Evolutionary conservation across 768 basidiomycete species (phyloP).

Genomic region (Guyanaporus albipodus): DNA sequence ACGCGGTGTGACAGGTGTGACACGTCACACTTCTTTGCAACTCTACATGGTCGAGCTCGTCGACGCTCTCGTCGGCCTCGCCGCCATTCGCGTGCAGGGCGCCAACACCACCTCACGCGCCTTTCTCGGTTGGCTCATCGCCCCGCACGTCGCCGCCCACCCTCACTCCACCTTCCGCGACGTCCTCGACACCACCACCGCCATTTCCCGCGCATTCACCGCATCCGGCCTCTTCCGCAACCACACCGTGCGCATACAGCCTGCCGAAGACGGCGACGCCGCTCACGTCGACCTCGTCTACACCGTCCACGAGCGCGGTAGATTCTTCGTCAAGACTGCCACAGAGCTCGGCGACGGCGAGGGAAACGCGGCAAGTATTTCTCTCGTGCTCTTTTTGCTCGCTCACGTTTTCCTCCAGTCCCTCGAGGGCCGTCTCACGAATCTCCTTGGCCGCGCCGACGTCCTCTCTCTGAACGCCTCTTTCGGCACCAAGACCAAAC

Average conservation of each 20-base stretch:
- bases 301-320: constrained; percentile 68
- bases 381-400: not conserved
- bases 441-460: constrained; percentile 91
- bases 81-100: constrained; percentile 79
- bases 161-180: constrained; percentile 46
- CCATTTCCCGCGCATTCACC: constrained; percentile 60
- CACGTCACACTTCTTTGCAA: constrained; percentile 9
- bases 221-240: constrained; percentile 75
- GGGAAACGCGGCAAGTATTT: constrained; percentile 75
- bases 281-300: constrained; percentile 80
- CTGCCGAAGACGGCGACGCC: constrained; percentile 46
- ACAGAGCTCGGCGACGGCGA: constrained; percentile 94
- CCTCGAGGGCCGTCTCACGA: constrained; percentile 75
- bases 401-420: constrained; percentile 44
- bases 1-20: constrained; percentile 24
- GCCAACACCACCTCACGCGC: constrained; percentile 67
- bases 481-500: constrained; percentile 82
- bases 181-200: constrained; percentile 65
- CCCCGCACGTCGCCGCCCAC: constrained; percentile 48
- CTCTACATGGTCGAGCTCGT: constrained; percentile 31
- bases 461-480: constrained; percentile 78
- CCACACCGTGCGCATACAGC: constrained; percentile 62
- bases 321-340: constrained; percentile 73
- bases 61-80: constrained; percentile 61
- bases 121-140: constrained; percentile 77